Evolutionary conservation across 139 green algal species (phyloP), one percentile per base, ranked within the genome.

Genomic region (Chlamydomonas incerta): DNA sequence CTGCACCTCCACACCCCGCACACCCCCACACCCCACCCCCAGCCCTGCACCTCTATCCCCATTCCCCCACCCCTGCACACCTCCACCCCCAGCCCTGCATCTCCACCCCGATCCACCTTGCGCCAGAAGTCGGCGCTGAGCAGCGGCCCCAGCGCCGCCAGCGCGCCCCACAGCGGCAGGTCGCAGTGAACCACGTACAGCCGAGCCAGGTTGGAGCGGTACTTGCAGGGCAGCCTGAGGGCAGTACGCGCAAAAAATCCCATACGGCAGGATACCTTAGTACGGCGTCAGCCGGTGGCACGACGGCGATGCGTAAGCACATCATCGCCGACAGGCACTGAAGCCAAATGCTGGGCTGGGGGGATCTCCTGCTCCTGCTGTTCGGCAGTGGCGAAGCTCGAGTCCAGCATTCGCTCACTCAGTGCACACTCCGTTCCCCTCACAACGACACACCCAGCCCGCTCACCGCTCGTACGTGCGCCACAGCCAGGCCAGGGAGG

Each of bases 161-260:
- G 35, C 26, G 46, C 60, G 20, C 72, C 28, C 74, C 74, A 84
- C 74, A 88, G 68, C 41, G 74, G 67, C 65, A 88, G 50, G 74
- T 88, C 83, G 74, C 83, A 88, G 55, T 88, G 83, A 20, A 88
- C 74, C 74, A 88, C 74, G 35, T 46, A 70, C 29, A 84, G 29
- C 17, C 74, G 83, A 50, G 69, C 33, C 37, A 88, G 74, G 67
- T 84, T 52, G 4, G 50, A 4, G 21, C 83, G 83, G 66, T 88
- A 88, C 66, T 79, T 77, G 37, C 14, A 17, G n/a, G 83, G 83
- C 50, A 88, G 74, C 65, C 83, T 88, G 83, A 9, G 31, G 68
- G 26, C 47, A n/a, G 70, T 23, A 41, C 18, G 41, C 24, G 70
- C 9, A 23, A 34, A 13, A 24, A 15, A 60, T n/a, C n/a, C n/a